These are phyloP conservation scores for Chenopodium suecicum DNA, from an alignment of 148 eudicot genomes.

Conservation along the genomic window DNA sequence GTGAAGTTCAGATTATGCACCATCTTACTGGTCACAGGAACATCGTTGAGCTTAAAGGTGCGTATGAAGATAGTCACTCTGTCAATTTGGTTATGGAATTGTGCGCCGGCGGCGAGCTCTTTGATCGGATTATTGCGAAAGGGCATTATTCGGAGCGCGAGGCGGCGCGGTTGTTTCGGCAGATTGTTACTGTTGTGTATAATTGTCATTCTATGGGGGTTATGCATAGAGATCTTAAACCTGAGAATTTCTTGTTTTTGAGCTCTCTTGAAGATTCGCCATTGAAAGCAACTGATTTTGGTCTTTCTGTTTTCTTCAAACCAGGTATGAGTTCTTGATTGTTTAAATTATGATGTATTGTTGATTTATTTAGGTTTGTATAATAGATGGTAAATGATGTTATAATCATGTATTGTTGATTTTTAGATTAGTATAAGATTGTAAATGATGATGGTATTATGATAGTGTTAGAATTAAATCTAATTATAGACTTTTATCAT, in stretches of 20 bases:
- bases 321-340: slow-evolving; percentile 41
- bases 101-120: slow-evolving; percentile 92
- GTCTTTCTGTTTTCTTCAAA: slow-evolving; percentile 80
- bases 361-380: too few relatives aligned
- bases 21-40: slow-evolving; percentile 89
- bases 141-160: slow-evolving; percentile 94
- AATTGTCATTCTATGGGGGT: slow-evolving; percentile 95
- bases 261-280: slow-evolving; percentile 67
- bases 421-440: too few relatives aligned
- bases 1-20: slow-evolving; percentile 97
- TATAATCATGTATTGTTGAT: not conserved
- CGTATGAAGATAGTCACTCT: slow-evolving; percentile 76
- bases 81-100: slow-evolving; percentile 91
- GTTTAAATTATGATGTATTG: not conserved
- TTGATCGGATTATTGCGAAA: slow-evolving; percentile 83
- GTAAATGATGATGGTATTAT: slow-evolving; percentile 4
- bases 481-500: too few relatives aligned
- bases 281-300: slow-evolving; percentile 92
- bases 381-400: not conserved
- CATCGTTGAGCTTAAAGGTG: slow-evolving; percentile 79
- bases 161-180: slow-evolving; percentile 70
- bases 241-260: slow-evolving; percentile 86
- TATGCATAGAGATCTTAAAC: slow-evolving; percentile 93
- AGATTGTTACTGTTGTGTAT: slow-evolving; percentile 86
- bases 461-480: not conserved